These are phyloP conservation scores for Cladosporium velox DNA, from an alignment of 2,329 filamentous ascomycete genomes.

Conservation along the genomic window DNA sequence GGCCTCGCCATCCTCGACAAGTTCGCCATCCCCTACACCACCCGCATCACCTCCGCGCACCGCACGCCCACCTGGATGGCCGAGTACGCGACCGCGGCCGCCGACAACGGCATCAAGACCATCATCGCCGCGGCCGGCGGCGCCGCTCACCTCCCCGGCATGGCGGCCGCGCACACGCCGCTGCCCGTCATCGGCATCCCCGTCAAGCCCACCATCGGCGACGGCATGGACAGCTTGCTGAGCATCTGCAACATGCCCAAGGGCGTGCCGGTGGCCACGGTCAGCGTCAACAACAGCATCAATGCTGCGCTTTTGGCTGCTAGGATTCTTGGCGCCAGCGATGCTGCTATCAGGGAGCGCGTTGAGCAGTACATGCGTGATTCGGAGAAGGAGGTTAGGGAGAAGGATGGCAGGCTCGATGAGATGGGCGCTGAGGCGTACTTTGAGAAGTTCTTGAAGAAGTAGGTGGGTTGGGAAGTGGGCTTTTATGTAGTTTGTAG, in stretches of 20 bases:
- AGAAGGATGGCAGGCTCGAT: constrained; percentile 61
- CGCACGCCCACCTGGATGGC: constrained; percentile 53
- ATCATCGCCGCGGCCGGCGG: constrained; percentile 54
- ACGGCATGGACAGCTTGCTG: constrained; percentile 53
- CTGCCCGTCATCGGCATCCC: constrained; percentile 55
- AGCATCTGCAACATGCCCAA: constrained; percentile 56
- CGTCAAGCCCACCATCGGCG: constrained; percentile 52
- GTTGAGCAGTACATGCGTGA: constrained; percentile 63
- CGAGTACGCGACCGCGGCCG: constrained; percentile 45
- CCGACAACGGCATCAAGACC: constrained; percentile 42
- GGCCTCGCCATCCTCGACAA: constrained; percentile 67
- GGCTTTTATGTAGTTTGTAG: not conserved
- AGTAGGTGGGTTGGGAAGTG: constrained; percentile 27
- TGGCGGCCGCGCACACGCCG: constrained; percentile 53
- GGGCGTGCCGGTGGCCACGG: constrained; percentile 45
- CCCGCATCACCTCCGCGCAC: constrained; percentile 74
- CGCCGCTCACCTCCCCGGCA: constrained; percentile 54
- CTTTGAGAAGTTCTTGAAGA: constrained; percentile 31
- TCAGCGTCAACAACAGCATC: constrained; percentile 49
- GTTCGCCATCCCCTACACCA: constrained; percentile 72
- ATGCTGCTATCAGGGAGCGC: constrained; percentile 57
- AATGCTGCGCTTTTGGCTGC: constrained; percentile 52
- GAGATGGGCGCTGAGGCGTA: constrained; percentile 50
- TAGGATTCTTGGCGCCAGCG: constrained; percentile 48
- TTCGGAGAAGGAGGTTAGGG: constrained; percentile 64